These are phyloP conservation scores for Diaporthe batatas DNA, from an alignment of 2,329 filamentous ascomycete genomes.

Conservation along the genomic window DNA sequence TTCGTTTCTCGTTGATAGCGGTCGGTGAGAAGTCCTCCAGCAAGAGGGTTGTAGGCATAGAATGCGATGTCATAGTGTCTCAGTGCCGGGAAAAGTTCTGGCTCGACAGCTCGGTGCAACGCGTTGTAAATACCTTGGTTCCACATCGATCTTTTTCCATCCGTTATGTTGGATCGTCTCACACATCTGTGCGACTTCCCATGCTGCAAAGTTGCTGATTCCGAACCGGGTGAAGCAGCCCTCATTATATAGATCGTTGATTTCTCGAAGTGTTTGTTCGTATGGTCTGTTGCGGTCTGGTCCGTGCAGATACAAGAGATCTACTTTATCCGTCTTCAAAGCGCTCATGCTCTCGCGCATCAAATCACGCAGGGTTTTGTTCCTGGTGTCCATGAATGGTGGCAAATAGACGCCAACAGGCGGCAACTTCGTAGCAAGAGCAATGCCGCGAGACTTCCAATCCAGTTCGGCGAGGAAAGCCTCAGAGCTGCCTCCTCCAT, in stretches of 20 bases:
- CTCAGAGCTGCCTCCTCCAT: constrained; percentile 75
- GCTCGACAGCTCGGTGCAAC: constrained; percentile 51
- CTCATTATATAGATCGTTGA: constrained; percentile 59
- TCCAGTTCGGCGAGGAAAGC: constrained; percentile 57
- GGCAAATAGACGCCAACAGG: constrained; percentile 46
- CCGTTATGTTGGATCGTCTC: constrained; percentile 57
- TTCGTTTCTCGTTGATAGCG: constrained; percentile 51
- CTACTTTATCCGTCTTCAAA: constrained; percentile 54
- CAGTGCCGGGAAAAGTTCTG: constrained; percentile 58
- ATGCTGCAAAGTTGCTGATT: constrained; percentile 60
- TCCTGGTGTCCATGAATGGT: constrained; percentile 43
- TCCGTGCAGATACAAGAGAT: constrained; percentile 65
- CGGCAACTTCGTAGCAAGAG: constrained; percentile 59
- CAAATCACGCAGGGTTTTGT: constrained; percentile 50
- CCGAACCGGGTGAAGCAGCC: constrained; percentile 61
- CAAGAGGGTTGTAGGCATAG: constrained; percentile 58
- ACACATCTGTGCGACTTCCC: constrained; percentile 62
- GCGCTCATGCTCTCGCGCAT: constrained; percentile 54
- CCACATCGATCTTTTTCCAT: constrained; percentile 59
- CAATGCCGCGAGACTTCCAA: constrained; percentile 55
- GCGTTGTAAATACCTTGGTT: constrained; percentile 57
- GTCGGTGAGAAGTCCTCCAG: constrained; percentile 60
- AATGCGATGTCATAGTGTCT: constrained; percentile 57
- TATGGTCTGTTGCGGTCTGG: constrained; percentile 62
- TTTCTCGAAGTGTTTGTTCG: constrained; percentile 59